Evolutionary conservation across 495 filamentous ascomycete genomes (phyloP).

Genomic region (Neurospora sp.): DNA sequence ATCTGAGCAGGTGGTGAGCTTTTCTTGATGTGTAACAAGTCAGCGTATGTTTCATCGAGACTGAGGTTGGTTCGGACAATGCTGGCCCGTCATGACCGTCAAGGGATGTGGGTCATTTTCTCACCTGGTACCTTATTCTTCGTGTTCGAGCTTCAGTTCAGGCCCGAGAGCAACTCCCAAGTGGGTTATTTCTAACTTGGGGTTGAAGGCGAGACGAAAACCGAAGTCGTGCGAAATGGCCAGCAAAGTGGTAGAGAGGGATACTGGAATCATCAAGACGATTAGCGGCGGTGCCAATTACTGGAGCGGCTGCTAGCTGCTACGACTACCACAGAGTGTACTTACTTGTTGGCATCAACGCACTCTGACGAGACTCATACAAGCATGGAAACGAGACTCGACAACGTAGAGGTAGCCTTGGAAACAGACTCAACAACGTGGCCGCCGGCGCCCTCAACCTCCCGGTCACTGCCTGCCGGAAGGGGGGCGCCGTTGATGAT

Average conservation of each 20-base stretch:
- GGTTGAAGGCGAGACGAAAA: neutral
- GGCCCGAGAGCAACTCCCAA: too few relatives aligned
- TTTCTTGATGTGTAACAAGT: neutral
- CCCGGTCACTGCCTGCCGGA: neutral
- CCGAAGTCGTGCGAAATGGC: neutral
- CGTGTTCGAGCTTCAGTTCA: too few relatives aligned
- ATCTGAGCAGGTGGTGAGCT: neutral
- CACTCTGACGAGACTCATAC: neutral
- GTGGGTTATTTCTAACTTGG: too few relatives aligned
- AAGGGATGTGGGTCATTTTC: neutral
- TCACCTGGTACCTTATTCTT: too few relatives aligned
- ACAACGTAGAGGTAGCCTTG: neutral
- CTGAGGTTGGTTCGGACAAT: neutral
- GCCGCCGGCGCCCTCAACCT: neutral
- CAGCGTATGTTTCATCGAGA: neutral
- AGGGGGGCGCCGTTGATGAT: accelerated
- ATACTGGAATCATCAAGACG: neutral
- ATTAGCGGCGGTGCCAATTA: neutral
- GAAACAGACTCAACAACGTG: neutral
- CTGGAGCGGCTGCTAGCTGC: neutral
- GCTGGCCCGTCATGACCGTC: neutral
- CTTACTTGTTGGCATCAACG: neutral
- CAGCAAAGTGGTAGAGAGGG: neutral
- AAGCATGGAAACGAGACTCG: neutral
- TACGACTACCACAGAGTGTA: neutral